Evolutionary conservation across 352 stramenopile species (phyloP).

Genomic region (Phytophthora sp.): DNA sequence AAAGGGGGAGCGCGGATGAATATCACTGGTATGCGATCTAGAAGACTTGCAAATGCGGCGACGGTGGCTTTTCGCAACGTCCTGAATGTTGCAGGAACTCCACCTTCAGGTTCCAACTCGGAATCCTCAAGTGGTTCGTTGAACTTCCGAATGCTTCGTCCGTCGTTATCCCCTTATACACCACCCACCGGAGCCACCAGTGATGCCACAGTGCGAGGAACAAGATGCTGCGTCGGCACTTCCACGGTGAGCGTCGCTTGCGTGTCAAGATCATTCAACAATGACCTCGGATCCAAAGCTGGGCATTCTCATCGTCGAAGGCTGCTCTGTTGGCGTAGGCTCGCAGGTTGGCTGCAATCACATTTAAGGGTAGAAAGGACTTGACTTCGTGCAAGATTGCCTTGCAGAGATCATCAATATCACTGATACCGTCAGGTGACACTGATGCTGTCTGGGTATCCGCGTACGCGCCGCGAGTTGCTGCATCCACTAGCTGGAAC

Average conservation of each 20-base stretch:
- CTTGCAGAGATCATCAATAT: constrained; percentile 11
- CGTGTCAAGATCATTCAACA: background rate
- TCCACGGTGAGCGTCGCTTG: background rate
- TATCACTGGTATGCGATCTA: constrained; percentile 40
- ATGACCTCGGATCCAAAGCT: too few species aligned
- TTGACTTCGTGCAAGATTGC: background rate
- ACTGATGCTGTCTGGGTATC: too few species aligned
- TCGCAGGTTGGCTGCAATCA: background rate
- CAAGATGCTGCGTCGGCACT: background rate
- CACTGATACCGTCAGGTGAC: background rate
- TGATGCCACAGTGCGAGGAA: too few species aligned
- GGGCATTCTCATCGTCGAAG: background rate
- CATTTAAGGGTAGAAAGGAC: background rate
- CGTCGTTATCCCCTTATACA: too few species aligned
- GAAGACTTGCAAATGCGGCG: constrained; percentile 6
- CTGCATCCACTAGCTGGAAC: constrained; percentile 3
- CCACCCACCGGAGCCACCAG: too few species aligned
- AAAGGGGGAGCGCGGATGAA: constrained; percentile 33
- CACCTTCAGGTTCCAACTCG: background rate
- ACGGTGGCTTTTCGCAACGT: background rate
- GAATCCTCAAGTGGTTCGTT: background rate
- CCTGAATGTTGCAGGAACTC: constrained; percentile 1
- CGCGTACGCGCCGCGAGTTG: too few species aligned
- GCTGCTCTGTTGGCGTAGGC: constrained; percentile 9
- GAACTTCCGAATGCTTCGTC: background rate